Conservation (phyloP, 768 basidiomycete genomes). For the Russula sp. region DNA sequence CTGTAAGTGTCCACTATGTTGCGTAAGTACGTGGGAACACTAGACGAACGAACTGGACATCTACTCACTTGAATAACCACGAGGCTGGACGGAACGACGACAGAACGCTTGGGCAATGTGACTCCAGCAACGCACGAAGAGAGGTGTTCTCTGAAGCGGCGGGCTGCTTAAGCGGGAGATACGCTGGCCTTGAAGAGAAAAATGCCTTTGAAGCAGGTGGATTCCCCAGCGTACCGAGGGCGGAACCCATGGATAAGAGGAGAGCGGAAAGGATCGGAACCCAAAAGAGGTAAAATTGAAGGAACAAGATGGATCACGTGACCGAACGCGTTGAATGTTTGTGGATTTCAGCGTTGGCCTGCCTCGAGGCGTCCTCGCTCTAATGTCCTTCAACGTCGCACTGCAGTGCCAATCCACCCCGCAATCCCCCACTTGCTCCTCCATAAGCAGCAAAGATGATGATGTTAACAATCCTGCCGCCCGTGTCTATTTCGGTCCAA, state of each 20-base stretch:
- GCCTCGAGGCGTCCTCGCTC: slow-evolving; percentile 14
- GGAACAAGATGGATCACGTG: slow-evolving; percentile 23
- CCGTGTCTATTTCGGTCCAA: slow-evolving; percentile 33
- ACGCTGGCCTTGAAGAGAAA: slow-evolving; percentile 31
- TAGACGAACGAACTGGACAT: neutral
- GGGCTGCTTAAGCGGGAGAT: slow-evolving; percentile 28
- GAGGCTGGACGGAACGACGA: slow-evolving; percentile 35
- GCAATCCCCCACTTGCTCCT: slow-evolving; percentile 22
- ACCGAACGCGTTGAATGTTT: slow-evolving; percentile 29
- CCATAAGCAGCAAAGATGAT: slow-evolving; percentile 21
- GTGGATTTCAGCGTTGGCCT: neutral
- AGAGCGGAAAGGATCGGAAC: neutral
- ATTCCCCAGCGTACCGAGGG: neutral
- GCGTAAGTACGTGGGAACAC: neutral
- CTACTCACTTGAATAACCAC: slow-evolving; percentile 36
- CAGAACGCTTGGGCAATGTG: slow-evolving; percentile 35
- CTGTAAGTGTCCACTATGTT: slow-evolving; percentile 57
- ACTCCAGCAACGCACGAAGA: slow-evolving; percentile 32
- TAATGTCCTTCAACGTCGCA: slow-evolving; percentile 26
- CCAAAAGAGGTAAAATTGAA: neutral
- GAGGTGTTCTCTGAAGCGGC: slow-evolving; percentile 19
- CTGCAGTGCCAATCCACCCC: slow-evolving; percentile 10
- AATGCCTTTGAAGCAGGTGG: slow-evolving; percentile 19
- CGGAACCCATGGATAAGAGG: slow-evolving; percentile 1
- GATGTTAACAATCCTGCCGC: slow-evolving; percentile 20